These are phyloP conservation scores for Sporisorium exsertum DNA, from an alignment of 1,284 basidiomycete species.

Conservation along the genomic window DNA sequence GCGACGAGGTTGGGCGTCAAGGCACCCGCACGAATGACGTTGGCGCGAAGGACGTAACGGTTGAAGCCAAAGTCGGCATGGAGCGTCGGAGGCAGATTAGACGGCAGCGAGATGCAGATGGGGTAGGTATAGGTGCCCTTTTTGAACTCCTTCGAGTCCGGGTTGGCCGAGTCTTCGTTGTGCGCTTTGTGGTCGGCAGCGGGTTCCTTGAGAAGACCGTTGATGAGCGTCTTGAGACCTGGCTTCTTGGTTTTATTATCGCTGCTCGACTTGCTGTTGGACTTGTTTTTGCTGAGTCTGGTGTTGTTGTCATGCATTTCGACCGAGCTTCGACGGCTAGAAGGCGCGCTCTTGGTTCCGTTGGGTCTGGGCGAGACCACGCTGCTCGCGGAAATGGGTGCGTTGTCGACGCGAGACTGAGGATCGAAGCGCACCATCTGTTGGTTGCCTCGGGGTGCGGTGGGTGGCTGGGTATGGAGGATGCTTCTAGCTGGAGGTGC, in stretches of 20 bases:
- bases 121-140: conserved; percentile 94
- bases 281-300: conserved; percentile 23
- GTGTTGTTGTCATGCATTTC: conserved; percentile 30
- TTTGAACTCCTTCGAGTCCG: conserved; percentile 88
- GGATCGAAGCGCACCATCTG: conserved; percentile 50
- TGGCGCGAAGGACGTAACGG: conserved; percentile 83
- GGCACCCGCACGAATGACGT: conserved; percentile 84
- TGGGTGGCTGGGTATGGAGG: conserved; percentile 27
- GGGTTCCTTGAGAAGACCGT: conserved; percentile 48
- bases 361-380: conserved; percentile 1
- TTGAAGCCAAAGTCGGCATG: conserved; percentile 83
- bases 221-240: conserved; percentile 47
- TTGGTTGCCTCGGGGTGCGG: conserved; percentile 22
- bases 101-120: conserved; percentile 87
- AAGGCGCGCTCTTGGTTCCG: conserved; percentile 24
- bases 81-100: conserved; percentile 82
- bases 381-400: conserved; percentile 4
- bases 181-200: conserved; percentile 18
- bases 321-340: conserved; percentile 31
- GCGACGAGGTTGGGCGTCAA: conserved; percentile 81
- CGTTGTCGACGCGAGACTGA: conserved; percentile 32
- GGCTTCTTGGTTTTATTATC: conserved; percentile 38
- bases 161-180: conserved; percentile 31
- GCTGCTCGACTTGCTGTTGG: conserved; percentile 13
- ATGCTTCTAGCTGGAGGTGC: conserved; percentile 28